Percentiles rank a stretch among this genome's conserved stretches.
These are phyloP conservation scores for Purshia tridentata DNA, from an alignment of 306 rosid genomes.

Conservation along the genomic window DNA sequence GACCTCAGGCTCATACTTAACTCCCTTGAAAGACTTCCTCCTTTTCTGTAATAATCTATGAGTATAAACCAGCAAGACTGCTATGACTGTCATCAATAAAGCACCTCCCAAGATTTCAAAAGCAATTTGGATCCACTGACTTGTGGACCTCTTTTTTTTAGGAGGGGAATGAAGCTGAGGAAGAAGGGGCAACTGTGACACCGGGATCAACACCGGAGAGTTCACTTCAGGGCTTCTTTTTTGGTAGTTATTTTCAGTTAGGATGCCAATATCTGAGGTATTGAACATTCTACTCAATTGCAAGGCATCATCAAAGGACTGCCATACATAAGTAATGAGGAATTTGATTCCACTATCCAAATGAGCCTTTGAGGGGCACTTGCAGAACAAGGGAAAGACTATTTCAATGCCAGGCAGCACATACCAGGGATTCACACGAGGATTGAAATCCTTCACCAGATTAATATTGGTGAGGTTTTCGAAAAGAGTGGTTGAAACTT, in stretches of 20 bases:
- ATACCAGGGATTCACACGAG: conserved; percentile 22
- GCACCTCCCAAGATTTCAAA: conserved; percentile 35
- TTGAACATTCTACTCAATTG: conserved; percentile 46
- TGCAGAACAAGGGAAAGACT: conserved; percentile 57
- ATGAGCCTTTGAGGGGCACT: conserved; percentile 53
- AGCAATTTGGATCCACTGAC: conserved; percentile 24
- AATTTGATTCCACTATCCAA: conserved; percentile 31
- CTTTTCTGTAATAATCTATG: conserved; percentile 31
- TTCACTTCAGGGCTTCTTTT: conserved; percentile 33
- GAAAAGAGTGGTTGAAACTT: conserved; percentile 31
- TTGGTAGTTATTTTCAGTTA: conserved; percentile 37
- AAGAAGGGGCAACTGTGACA: conserved; percentile 46
- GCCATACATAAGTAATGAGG: conserved; percentile 64
- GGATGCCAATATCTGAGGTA: conserved; percentile 38
- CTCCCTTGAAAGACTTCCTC: conserved; percentile 29
- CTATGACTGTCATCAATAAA: conserved; percentile 27
- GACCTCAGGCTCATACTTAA: neutral
- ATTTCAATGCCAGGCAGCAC: conserved; percentile 38
- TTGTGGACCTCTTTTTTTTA: conserved; percentile 15
- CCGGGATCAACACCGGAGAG: conserved; percentile 54
- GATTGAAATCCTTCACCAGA: conserved; percentile 34
- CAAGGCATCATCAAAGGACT: conserved; percentile 43
- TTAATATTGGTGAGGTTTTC: conserved; percentile 53
- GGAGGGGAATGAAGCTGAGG: conserved; percentile 25
- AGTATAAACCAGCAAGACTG: conserved; percentile 24